Conservation (phyloP, 1,284 basidiomycete genomes). For the Pisolithus thermaeus region DNA sequence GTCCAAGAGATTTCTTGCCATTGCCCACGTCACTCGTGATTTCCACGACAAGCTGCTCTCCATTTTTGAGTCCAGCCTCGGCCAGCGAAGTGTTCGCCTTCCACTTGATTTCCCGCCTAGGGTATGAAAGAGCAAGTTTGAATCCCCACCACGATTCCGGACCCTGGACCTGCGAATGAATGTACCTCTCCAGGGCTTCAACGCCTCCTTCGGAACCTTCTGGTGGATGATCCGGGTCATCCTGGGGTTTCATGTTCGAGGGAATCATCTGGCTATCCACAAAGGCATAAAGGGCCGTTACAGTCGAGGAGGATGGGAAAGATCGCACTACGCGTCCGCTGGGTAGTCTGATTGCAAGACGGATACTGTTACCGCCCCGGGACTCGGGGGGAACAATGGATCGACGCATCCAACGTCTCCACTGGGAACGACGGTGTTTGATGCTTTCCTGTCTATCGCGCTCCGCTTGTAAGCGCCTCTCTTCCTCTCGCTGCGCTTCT, state of each 20-base stretch:
- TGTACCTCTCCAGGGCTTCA: conserved; percentile 36
- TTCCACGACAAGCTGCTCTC: conserved; percentile 71
- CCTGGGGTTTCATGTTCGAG: conserved; percentile 27
- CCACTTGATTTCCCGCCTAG: conserved; percentile 61
- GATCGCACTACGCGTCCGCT: conserved; percentile 55
- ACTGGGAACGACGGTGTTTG: conserved; percentile 32
- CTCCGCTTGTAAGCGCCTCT: conserved; percentile 27
- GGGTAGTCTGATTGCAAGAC: conserved; percentile 66
- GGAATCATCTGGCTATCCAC: conserved; percentile 54
- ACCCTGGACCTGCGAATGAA: conserved; percentile 25
- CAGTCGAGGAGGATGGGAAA: conserved; percentile 46
- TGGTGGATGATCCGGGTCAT: conserved; percentile 41
- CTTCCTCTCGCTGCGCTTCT: conserved; percentile 23
- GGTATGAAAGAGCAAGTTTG: conserved; percentile 63
- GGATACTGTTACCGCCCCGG: conserved; percentile 32
- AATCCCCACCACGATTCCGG: conserved; percentile 65
- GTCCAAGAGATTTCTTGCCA: conserved; percentile 5
- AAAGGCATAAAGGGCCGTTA: conserved; percentile 65
- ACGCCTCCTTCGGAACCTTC: conserved; percentile 30
- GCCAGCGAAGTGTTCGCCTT: conserved; percentile 35
- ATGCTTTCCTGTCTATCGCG: conserved; percentile 20
- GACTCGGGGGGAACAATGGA: conserved; percentile 35
- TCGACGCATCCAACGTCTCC: conserved; percentile 47
- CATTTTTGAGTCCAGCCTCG: conserved; percentile 53
- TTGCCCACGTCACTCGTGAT: conserved; percentile 22